A percentile compares a stretch with the other conserved stretches of the same genome.
Conservation (phyloP, 1,139 yeast species). For the Debaryomyces psychrophilus region DNA sequence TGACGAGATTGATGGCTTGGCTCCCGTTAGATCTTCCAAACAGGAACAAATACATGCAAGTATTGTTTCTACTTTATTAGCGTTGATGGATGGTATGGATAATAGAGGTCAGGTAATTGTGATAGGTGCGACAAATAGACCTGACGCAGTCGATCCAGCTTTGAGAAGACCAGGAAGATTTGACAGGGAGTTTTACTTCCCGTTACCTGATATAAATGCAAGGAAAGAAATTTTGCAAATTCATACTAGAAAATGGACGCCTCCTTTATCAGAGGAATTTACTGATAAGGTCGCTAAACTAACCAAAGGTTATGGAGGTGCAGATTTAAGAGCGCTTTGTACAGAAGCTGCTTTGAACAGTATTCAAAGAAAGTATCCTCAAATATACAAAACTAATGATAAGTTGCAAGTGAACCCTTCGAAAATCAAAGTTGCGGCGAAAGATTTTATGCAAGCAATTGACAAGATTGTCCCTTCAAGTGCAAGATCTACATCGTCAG, state of each 20-base stretch:
- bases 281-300: slow-evolving; percentile 69
- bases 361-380: slow-evolving; percentile 92
- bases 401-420: slow-evolving; percentile 75
- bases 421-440: slow-evolving; percentile 73
- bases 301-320: slow-evolving; percentile 98
- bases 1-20: slow-evolving; percentile 97
- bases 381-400: slow-evolving; percentile 77
- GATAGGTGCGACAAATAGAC: slow-evolving; percentile 97
- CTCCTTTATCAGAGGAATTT: slow-evolving; percentile 63
- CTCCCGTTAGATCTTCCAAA: slow-evolving; percentile 95
- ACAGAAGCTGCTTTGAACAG: slow-evolving; percentile 94
- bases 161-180: slow-evolving; percentile 96
- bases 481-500: slow-evolving; percentile 77
- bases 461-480: slow-evolving; percentile 92
- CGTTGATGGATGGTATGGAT: slow-evolving; percentile 99
- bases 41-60: slow-evolving; percentile 99
- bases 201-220: slow-evolving; percentile 83
- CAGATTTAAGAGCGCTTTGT: slow-evolving; percentile 90
- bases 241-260: slow-evolving; percentile 89
- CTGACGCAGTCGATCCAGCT: slow-evolving; percentile 97
- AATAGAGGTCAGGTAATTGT: slow-evolving; percentile 95
- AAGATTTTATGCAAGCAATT: slow-evolving; percentile 84
- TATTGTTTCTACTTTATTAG: slow-evolving; percentile 89
- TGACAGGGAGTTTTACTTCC: slow-evolving; percentile 95
- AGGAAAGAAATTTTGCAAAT: slow-evolving; percentile 77